These are phyloP conservation scores for Marasmius tenuissimus DNA, from an alignment of 1,284 basidiomycete genomes.

Conservation along the genomic window DNA sequence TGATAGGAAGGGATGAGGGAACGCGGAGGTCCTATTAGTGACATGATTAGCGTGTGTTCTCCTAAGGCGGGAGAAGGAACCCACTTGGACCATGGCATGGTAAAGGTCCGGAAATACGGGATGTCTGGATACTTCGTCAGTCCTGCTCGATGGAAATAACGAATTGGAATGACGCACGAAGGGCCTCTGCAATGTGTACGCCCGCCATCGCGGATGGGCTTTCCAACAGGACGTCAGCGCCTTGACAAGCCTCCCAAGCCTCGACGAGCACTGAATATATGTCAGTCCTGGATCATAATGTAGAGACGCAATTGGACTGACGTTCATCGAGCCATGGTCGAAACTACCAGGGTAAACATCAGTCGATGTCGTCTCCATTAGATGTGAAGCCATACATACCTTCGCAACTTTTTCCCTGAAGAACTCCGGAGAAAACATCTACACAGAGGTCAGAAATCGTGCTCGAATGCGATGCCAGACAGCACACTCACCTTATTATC, in stretches of 20 bases:
- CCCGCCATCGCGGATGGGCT: conserved; percentile 80
- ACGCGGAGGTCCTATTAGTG: conserved; percentile 52
- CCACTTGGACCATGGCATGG: conserved; percentile 69
- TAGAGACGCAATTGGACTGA: conserved; percentile 27
- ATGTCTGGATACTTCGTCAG: conserved; percentile 33
- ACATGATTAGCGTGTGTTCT: conserved; percentile 10
- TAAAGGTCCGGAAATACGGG: conserved; percentile 73
- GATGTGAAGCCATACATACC: conserved; percentile 29
- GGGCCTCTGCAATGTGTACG: conserved; percentile 78
- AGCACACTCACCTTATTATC: conserved; percentile 50
- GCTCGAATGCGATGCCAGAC: not conserved
- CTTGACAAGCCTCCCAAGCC: conserved; percentile 70
- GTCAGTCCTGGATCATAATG: not conserved
- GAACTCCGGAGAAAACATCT: conserved; percentile 85
- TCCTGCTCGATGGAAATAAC: conserved; percentile 17
- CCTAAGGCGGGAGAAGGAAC: conserved; percentile 8
- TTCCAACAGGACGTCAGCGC: conserved; percentile 74
- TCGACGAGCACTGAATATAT: conserved; percentile 54
- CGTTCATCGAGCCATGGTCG: conserved; percentile 76
- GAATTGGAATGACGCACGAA: conserved; percentile 40
- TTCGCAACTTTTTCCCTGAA: conserved; percentile 70
- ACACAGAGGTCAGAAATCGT: not conserved
- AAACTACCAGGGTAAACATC: conserved; percentile 40
- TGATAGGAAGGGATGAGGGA: conserved; percentile 64
- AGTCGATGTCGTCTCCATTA: not conserved